Conservation (phyloP, 257 asterid species). For the Sherardia arvensis region DNA sequence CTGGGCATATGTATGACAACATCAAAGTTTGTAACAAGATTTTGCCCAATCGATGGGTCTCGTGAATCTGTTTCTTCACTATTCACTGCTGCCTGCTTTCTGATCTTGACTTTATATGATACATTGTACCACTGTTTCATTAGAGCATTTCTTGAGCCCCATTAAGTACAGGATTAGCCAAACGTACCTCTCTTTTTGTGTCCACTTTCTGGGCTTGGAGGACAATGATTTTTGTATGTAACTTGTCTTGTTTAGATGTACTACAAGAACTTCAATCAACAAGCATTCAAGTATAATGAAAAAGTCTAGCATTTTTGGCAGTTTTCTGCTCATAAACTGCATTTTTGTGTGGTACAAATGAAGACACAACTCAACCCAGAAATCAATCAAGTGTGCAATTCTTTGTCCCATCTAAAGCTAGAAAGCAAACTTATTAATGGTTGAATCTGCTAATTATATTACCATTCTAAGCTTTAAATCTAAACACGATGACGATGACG, state of each 20-base stretch:
- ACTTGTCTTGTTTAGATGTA: not conserved
- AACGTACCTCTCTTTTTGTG: not conserved
- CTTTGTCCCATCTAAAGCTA: not conserved
- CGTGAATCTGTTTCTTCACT: slow-evolving; percentile 1
- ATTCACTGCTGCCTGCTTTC: not conserved
- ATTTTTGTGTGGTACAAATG: slow-evolving; percentile 1
- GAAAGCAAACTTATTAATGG: not conserved
- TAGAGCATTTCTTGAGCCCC: not conserved
- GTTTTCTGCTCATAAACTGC: not conserved
- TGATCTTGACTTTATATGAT: not conserved
- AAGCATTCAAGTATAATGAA: not conserved
- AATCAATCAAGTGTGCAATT: not conserved
- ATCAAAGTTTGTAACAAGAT: slow-evolving; percentile 62
- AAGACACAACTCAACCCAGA: not conserved
- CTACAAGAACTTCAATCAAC: not conserved
- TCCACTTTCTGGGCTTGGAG: not conserved
- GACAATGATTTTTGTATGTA: not conserved
- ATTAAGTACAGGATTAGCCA: not conserved
- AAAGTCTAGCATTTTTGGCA: slow-evolving; percentile 1
- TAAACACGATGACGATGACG: too few relatives aligned
- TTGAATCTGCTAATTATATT: too few relatives aligned
- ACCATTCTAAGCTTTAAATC: too few relatives aligned
- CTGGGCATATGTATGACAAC: slow-evolving; percentile 36
- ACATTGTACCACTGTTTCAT: slow-evolving; percentile 4
- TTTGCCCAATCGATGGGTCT: slow-evolving; percentile 30